phyloP scores from a whole-genome alignment of 2,329 filamentous ascomycete genomes.

The Cordyceps cicadae region DNA sequence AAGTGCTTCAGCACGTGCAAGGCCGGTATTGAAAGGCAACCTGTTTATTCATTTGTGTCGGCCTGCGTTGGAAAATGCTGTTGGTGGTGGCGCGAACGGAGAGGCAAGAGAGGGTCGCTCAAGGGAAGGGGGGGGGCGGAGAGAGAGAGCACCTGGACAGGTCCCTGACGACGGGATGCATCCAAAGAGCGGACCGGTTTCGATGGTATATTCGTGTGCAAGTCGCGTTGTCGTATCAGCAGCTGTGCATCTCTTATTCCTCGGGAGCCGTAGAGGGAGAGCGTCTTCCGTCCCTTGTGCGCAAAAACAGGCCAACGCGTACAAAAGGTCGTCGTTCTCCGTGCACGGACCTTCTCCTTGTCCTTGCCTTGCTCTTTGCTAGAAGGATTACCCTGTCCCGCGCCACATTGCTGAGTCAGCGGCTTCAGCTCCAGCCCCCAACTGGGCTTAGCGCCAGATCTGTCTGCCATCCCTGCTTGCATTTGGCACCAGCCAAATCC shows the following conservation, averaged over 20 bases:
- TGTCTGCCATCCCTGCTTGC: not conserved
- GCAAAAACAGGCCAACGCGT: conserved; percentile 12
- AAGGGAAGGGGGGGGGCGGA: not conserved
- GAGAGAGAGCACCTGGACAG: not conserved
- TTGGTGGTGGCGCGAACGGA: not conserved
- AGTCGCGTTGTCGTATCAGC: not conserved
- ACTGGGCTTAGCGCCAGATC: conserved; percentile 7
- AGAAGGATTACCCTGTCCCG: not conserved
- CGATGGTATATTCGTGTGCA: not conserved
- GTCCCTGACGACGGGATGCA: conserved; percentile 1
- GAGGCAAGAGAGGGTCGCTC: not conserved
- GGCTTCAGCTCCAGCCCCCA: not conserved
- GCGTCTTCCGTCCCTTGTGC: not conserved
- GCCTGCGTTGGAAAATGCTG: not conserved
- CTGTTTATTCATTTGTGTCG: conserved; percentile 2
- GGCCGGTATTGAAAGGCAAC: not conserved
- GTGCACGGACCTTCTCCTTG: not conserved
- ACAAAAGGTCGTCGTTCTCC: not conserved
- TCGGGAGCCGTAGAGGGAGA: not conserved
- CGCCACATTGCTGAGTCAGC: conserved; percentile 1
- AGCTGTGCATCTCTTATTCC: not conserved
- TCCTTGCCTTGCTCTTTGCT: not conserved
- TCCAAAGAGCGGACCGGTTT: not conserved
- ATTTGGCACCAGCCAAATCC: not conserved
- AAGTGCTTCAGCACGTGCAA: not conserved